These are phyloP conservation scores for Dipodascus albidus DNA, from an alignment of 805 yeast genomes.

Conservation along the genomic window DNA sequence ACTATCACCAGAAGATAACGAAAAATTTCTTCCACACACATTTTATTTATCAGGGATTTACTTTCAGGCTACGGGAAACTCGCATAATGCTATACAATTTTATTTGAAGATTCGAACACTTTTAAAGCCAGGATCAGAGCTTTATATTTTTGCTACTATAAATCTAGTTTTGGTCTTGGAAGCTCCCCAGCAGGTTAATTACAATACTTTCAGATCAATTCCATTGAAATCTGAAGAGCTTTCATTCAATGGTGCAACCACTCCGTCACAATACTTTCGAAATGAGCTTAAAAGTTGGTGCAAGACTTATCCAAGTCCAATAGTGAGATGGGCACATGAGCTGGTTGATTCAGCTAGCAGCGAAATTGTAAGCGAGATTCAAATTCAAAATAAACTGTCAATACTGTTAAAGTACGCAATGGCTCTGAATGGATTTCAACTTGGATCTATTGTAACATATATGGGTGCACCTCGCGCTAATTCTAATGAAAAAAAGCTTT, in stretches of 20 bases:
- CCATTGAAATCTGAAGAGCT: constrained; percentile 2
- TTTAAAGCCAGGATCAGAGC: constrained; percentile 5
- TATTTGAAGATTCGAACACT: constrained; percentile 2
- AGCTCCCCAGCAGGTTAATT: background rate
- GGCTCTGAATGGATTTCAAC: constrained; percentile 9
- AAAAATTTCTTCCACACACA: constrained; percentile 4
- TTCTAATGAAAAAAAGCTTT: constrained; percentile 3
- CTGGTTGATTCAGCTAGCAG: constrained; percentile 1
- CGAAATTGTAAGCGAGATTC: background rate
- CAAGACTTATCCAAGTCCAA: constrained; percentile 3
- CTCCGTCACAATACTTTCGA: constrained; percentile 1
- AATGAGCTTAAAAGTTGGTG: background rate
- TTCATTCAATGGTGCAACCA: constrained; percentile 3
- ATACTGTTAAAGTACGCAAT: constrained; percentile 5
- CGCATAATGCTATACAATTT: constrained; percentile 8
- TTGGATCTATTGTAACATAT: constrained; percentile 9
- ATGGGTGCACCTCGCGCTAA: constrained; percentile 6
- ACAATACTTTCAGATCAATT: constrained; percentile 1
- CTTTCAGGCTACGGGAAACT: constrained; percentile 12
- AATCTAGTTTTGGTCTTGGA: constrained; percentile 3
- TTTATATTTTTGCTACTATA: constrained; percentile 6
- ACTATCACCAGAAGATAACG: background rate
- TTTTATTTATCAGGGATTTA: constrained; percentile 10
- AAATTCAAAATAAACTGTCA: constrained; percentile 6
- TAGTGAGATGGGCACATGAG: constrained; percentile 8